A percentile compares a stretch with the other conserved stretches of the same genome.
These are phyloP conservation scores for Truncatella angustata DNA, from an alignment of 2,329 filamentous ascomycete genomes.

Conservation along the genomic window DNA sequence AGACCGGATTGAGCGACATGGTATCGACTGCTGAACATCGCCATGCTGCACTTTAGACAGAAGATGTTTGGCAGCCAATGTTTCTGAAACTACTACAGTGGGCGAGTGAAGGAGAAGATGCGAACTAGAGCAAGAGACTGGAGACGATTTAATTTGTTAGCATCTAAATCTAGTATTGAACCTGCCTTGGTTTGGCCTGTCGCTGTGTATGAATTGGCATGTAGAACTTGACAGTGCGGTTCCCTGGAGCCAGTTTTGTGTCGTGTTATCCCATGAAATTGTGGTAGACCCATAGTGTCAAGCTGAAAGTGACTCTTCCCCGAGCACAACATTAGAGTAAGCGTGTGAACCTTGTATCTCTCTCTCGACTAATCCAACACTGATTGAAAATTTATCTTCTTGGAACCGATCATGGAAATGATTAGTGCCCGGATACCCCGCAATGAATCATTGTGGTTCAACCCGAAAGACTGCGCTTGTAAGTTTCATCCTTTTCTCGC, in stretches of 20 bases:
- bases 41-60: background rate
- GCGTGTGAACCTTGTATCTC: no score
- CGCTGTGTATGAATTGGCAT: no score
- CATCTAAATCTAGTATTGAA: conserved; percentile 9
- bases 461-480: no score
- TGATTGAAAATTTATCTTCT: background rate
- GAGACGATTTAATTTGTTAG: conserved; percentile 13
- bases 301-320: no score
- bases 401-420: background rate
- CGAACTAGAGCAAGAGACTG: background rate
- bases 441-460: background rate
- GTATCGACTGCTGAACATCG: background rate
- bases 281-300: no score
- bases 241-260: no score
- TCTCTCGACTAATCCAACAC: no score
- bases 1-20: background rate
- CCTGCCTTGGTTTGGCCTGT: background rate
- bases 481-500: no score
- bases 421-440: background rate
- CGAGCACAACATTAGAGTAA: no score
- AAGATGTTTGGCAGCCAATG: background rate
- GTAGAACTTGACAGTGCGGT: no score
- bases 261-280: no score
- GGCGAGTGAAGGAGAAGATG: background rate
- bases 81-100: background rate